These are phyloP conservation scores for Crithidia mellificae DNA, from an alignment of 208 protist genomes.

Conservation along the genomic window DNA sequence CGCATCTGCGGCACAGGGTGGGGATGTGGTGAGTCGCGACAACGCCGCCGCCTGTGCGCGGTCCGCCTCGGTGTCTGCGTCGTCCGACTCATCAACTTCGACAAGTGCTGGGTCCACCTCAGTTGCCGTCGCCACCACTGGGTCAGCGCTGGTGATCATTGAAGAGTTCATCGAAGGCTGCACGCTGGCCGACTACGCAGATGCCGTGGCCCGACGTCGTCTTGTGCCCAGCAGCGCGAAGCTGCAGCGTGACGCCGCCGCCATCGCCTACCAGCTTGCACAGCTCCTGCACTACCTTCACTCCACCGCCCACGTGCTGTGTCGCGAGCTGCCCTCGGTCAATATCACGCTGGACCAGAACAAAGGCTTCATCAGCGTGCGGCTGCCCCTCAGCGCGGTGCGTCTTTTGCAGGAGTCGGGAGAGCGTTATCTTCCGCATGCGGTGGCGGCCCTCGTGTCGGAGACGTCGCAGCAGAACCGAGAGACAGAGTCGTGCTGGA, in stretches of 20 bases:
- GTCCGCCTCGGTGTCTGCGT: too few relatives aligned
- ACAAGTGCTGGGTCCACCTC: too few relatives aligned
- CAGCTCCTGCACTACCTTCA: constrained; percentile 25
- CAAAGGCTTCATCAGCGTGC: constrained; percentile 19
- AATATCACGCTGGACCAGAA: constrained; percentile 18
- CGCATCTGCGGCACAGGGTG: too few relatives aligned
- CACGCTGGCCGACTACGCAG: constrained; percentile 29
- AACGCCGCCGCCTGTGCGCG: too few relatives aligned
- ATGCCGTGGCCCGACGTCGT: constrained; percentile 3
- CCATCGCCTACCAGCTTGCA: constrained; percentile 20
- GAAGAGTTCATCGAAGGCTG: constrained; percentile 32
- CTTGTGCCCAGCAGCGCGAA: background rate
- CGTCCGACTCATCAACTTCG: too few relatives aligned
- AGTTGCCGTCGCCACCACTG: too few relatives aligned
- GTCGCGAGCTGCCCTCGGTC: constrained; percentile 13
- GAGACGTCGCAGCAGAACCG: background rate
- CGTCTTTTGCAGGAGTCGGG: constrained; percentile 3
- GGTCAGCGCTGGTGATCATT: constrained; percentile 15
- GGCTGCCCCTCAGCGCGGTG: constrained; percentile 20
- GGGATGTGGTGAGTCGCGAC: too few relatives aligned
- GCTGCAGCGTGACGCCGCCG: constrained; percentile 21
- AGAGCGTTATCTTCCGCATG: background rate
- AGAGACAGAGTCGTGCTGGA: background rate
- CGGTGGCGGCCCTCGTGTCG: background rate
- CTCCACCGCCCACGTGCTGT: constrained; percentile 4